These are phyloP conservation scores for Trematosphaeria pertusa DNA, from an alignment of 2,329 filamentous ascomycete genomes.

Conservation along the genomic window DNA sequence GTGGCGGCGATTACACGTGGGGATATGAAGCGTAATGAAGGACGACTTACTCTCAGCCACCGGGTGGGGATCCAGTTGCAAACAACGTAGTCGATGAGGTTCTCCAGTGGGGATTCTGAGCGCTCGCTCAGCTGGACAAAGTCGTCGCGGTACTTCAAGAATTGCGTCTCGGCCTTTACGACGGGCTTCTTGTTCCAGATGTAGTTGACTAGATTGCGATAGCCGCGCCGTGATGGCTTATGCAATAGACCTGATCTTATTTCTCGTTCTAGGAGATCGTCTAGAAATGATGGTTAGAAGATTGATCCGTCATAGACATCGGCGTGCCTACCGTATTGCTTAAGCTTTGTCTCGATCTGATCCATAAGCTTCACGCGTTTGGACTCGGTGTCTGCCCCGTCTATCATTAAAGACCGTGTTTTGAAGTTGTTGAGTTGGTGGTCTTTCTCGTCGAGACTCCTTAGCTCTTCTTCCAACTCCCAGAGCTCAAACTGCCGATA, in stretches of 20 bases:
- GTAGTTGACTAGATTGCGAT: conserved; percentile 14
- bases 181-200: conserved; percentile 17
- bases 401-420: conserved; percentile 8
- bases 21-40: not conserved
- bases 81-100: conserved; percentile 9
- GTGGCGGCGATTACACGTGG: too few species aligned
- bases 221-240: conserved; percentile 15
- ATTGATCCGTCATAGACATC: not conserved
- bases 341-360: conserved; percentile 12
- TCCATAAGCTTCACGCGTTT: conserved; percentile 14
- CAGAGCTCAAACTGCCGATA: conserved; percentile 20
- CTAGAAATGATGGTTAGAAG: not conserved
- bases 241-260: conserved; percentile 13
- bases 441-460: conserved; percentile 14
- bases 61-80: conserved; percentile 1
- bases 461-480: conserved; percentile 13
- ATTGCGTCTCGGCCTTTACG: conserved; percentile 9
- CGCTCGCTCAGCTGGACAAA: conserved; percentile 16
- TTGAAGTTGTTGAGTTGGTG: not conserved
- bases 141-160: conserved; percentile 11
- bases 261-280: conserved; percentile 16
- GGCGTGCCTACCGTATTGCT: conserved; percentile 11
- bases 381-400: conserved; percentile 3
- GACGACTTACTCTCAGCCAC: conserved; percentile 2
- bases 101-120: conserved; percentile 18